These are phyloP conservation scores for Cylindrotheca closterium DNA, from an alignment of 108 stramenopile genomes.

Conservation along the genomic window DNA sequence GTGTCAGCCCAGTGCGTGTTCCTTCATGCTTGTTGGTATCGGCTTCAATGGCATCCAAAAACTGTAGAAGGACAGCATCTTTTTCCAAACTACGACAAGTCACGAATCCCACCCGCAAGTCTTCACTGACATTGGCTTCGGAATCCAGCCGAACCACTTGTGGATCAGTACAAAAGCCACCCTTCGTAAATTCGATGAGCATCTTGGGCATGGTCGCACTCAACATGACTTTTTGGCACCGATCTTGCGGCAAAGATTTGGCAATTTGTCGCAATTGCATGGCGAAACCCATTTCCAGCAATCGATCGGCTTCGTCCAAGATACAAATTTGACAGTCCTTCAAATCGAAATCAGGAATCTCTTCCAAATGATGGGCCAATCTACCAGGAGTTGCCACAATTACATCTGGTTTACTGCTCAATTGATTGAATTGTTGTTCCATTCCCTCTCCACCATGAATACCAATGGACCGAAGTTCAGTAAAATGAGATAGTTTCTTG, in stretches of 20 bases:
- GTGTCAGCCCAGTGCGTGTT: constrained; percentile 63
- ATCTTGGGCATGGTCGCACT: constrained; percentile 96
- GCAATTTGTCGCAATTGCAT: constrained; percentile 85
- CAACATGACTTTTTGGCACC: constrained; percentile 93
- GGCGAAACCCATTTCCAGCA: constrained; percentile 99
- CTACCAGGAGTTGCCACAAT: constrained; percentile 98
- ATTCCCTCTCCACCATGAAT: constrained; percentile 97
- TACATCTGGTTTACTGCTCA: constrained; percentile 91
- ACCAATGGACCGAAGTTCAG: constrained; percentile 58
- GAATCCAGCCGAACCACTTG: constrained; percentile 93
- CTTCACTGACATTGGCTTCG: constrained; percentile 91
- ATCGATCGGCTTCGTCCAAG: constrained; percentile 98
- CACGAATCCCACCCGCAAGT: constrained; percentile 92
- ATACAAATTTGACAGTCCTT: constrained; percentile 82
- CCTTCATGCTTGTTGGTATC: constrained; percentile 39
- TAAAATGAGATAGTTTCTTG: constrained; percentile 79
- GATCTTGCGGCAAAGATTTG: constrained; percentile 59
- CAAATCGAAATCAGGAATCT: constrained; percentile 92
- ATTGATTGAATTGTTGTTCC: constrained; percentile 92
- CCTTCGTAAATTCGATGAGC: constrained; percentile 96
- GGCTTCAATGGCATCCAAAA: constrained; percentile 82
- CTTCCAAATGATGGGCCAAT: constrained; percentile 94
- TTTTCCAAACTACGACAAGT: constrained; percentile 89
- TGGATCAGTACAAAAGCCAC: constrained; percentile 90
- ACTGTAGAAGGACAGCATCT: constrained; percentile 91